Conservation (phyloP, 2,329 filamentous ascomycete genomes). For the Ascocoryne sarcoides region DNA sequence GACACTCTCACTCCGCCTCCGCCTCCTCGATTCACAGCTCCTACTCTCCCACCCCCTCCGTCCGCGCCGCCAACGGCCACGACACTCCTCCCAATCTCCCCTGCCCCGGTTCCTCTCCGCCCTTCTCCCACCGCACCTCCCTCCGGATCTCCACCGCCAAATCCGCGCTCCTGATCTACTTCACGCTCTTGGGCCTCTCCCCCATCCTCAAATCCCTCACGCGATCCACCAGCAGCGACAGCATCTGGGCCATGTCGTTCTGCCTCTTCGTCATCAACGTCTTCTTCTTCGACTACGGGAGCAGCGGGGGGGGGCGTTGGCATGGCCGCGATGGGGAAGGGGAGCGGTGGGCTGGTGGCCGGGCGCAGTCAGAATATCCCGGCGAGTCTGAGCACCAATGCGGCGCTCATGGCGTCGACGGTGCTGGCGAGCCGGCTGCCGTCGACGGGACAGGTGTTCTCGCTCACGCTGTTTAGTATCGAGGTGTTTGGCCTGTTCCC, state of each 20-base stretch:
- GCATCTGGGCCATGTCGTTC: conserved; percentile 94
- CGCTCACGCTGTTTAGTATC: conserved; percentile 88
- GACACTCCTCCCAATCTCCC: conserved; percentile 23
- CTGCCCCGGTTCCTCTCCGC: conserved; percentile 19
- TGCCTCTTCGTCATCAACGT: conserved; percentile 93
- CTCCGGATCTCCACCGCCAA: conserved; percentile 74
- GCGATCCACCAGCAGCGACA: conserved; percentile 81
- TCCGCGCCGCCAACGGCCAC: conserved; percentile 13
- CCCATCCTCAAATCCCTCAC: conserved; percentile 97
- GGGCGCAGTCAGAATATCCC: conserved; percentile 32
- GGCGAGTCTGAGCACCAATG: conserved; percentile 77
- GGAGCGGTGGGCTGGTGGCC: no score
- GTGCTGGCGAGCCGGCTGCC: conserved; percentile 85
- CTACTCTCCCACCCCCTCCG: conserved; percentile 15
- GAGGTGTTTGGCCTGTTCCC: conserved; percentile 96
- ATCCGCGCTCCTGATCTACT: conserved; percentile 87
- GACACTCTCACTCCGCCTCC: conserved; percentile 44
- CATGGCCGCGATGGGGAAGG: no score
- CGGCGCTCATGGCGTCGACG: conserved; percentile 90
- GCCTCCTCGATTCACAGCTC: conserved; percentile 45
- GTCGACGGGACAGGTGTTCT: conserved; percentile 90
- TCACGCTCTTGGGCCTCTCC: conserved; percentile 79
- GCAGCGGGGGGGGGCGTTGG: no score
- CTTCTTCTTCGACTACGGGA: conserved; percentile 92
- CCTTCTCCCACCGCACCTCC: conserved; percentile 36